A percentile compares a stretch with the other conserved stretches of the same genome.
These are phyloP conservation scores for Mycena belliarum DNA, from an alignment of 768 basidiomycete species.

Conservation along the genomic window DNA sequence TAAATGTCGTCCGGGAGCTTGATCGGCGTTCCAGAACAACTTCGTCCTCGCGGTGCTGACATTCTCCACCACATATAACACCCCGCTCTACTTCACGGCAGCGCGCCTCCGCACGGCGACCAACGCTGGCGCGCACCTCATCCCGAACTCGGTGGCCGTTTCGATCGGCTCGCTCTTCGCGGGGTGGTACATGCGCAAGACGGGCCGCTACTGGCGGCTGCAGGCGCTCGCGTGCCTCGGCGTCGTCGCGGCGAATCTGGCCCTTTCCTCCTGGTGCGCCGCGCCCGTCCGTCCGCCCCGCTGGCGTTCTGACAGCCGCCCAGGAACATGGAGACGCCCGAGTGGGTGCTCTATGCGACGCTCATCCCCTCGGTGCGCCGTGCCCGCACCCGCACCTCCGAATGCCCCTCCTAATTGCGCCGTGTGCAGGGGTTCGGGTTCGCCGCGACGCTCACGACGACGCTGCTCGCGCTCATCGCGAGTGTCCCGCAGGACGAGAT, in stretches of 20 bases:
- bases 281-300: not conserved
- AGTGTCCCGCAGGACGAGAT: slow-evolving; percentile 57
- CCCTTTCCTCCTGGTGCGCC: slow-evolving; percentile 10
- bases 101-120: slow-evolving; percentile 54
- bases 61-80: slow-evolving; percentile 54
- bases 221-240: slow-evolving; percentile 12
- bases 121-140: slow-evolving; percentile 60
- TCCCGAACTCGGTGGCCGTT: slow-evolving; percentile 66
- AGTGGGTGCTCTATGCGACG: slow-evolving; percentile 21
- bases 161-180: slow-evolving; percentile 65
- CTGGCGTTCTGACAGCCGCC: not conserved
- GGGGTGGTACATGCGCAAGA: slow-evolving; percentile 49
- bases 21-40: not conserved
- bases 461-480: slow-evolving; percentile 65
- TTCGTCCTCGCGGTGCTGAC: slow-evolving; percentile 8
- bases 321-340: slow-evolving; percentile 18
- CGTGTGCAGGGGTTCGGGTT: slow-evolving; percentile 52
- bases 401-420: slow-evolving; percentile 24
- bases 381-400: slow-evolving; percentile 22
- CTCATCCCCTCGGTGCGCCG: slow-evolving; percentile 38
- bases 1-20: not conserved
- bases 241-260: slow-evolving; percentile 11
- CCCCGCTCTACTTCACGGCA: slow-evolving; percentile 66
- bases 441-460: slow-evolving; percentile 55
- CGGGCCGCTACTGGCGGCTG: slow-evolving; percentile 22